Base-by-base conservation (phyloP, 2,329 filamentous ascomycete genomes). In the Nakataea oryzae region DNA sequence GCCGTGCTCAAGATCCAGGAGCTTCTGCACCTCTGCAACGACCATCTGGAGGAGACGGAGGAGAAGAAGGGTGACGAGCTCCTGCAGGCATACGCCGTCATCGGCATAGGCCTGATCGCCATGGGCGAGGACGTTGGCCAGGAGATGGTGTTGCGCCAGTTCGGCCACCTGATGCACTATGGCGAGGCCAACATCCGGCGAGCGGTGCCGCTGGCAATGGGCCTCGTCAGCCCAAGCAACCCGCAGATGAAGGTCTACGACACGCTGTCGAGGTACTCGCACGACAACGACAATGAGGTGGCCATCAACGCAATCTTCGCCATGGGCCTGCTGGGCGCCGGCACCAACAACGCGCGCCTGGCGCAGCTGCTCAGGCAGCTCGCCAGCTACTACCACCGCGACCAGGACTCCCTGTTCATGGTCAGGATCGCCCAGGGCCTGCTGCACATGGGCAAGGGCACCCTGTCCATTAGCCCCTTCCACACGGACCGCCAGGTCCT, bases 211-310 rank as follows among this genome's bases (percentile, higher is more conserved):
- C 82, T 99, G 62, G 95, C 95, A 29, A 96, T 99, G 91, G 96
- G 93, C 70, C 83, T 99, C 62, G 88, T 99, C 72, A 96, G 91
- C 76, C 91, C 96, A 14, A 97, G 92, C 78, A 99, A 99, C 78
- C 95, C 95, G 13, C 96, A 99, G 74, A 99, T 99, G 93, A 99
- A 97, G 82, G 90, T 99, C 58, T 99, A 99, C 79, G 95, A 99
- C 74, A 99, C 95, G 0, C 81, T 99, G 13, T 99, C 95, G 60
- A 84, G 95, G 71, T 99, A 99, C 82, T 96, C 90, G 66, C 95
- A 99, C 83, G 95, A 99, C 79, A 99, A 95, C 68, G 95, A 99
- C 77, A 96, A 93, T 65, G 95, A 99, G 70, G 95, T 99, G 58
- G 95, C 95, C 54, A 90, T 99, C 75, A 99, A 97, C 72, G 92